These are phyloP conservation scores for Epichloe scottii DNA, from an alignment of 2,329 filamentous ascomycete genomes.

Conservation along the genomic window DNA sequence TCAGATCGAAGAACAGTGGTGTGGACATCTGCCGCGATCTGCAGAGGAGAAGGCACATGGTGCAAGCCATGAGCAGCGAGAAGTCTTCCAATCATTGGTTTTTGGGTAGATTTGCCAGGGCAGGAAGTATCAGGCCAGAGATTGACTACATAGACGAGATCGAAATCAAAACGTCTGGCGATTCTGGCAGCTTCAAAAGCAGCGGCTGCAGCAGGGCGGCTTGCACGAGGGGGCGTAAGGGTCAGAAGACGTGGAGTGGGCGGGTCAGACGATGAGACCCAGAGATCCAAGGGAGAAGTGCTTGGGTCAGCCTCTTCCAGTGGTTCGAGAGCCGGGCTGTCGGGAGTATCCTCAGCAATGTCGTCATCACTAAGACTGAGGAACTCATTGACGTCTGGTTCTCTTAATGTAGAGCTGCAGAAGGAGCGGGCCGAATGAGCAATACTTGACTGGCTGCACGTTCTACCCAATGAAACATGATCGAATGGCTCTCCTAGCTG, in stretches of 20 bases:
- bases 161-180: slow-evolving; percentile 42
- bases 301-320: background rate
- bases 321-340: slow-evolving; percentile 8
- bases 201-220: slow-evolving; percentile 31
- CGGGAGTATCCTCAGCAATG: slow-evolving; percentile 33
- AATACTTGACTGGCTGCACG: slow-evolving; percentile 19
- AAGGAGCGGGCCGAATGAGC: slow-evolving; percentile 18
- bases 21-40: slow-evolving; percentile 37
- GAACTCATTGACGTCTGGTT: slow-evolving; percentile 42
- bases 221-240: slow-evolving; percentile 31
- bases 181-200: slow-evolving; percentile 44
- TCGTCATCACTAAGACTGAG: slow-evolving; percentile 43
- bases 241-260: slow-evolving; percentile 25
- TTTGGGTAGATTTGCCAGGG: slow-evolving; percentile 6
- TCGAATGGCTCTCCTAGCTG: slow-evolving; percentile 16
- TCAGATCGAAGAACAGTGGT: slow-evolving; percentile 34
- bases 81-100: slow-evolving; percentile 33
- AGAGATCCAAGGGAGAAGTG: slow-evolving; percentile 11
- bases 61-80: slow-evolving; percentile 43
- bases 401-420: slow-evolving; percentile 28
- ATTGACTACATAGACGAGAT: slow-evolving; percentile 46
- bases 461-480: slow-evolving; percentile 13
- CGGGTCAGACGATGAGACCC: slow-evolving; percentile 12
- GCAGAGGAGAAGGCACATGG: slow-evolving; percentile 37
- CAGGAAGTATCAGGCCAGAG: slow-evolving; percentile 34